Evolutionary conservation across 371 early-diverging fungal genomes (phyloP).

Genomic region (Dinochytrium kinnereticum): DNA sequence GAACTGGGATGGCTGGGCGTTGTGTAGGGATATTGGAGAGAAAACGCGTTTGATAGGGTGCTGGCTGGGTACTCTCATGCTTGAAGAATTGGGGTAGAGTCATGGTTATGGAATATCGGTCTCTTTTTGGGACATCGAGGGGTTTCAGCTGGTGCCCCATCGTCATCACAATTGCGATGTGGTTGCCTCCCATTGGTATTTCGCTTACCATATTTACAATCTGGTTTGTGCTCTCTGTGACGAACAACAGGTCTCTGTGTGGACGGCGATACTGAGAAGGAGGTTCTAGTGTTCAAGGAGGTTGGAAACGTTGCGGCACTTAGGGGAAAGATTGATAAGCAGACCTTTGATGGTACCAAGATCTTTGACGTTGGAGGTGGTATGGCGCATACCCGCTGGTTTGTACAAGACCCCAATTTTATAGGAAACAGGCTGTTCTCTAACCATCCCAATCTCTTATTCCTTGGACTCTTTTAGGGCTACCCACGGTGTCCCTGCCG

Average conservation of each 20-base stretch:
- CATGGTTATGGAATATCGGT: too few species aligned
- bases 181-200: neutral
- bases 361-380: conserved; percentile 55
- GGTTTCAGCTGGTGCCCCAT: too few species aligned
- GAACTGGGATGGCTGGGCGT: too few species aligned
- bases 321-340: conserved; percentile 47
- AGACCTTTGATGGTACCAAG: conserved; percentile 42
- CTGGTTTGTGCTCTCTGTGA: too few species aligned
- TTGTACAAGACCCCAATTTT: neutral
- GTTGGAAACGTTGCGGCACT: conserved; percentile 70
- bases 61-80: too few species aligned
- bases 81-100: too few species aligned
- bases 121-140: too few species aligned
- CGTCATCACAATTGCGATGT: too few species aligned
- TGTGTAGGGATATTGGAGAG: too few species aligned
- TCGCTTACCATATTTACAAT: too few species aligned
- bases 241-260: conserved; percentile 62
- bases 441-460: neutral
- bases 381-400: conserved; percentile 79
- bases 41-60: too few species aligned
- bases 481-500: conserved; percentile 73
- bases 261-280: conserved; percentile 50
- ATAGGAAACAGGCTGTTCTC: neutral
- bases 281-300: conserved; percentile 58
- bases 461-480: conserved; percentile 46